Evolutionary conservation across 2,329 filamentous ascomycete genomes (phyloP).

Genomic region (Phialemoniopsis sp.): DNA sequence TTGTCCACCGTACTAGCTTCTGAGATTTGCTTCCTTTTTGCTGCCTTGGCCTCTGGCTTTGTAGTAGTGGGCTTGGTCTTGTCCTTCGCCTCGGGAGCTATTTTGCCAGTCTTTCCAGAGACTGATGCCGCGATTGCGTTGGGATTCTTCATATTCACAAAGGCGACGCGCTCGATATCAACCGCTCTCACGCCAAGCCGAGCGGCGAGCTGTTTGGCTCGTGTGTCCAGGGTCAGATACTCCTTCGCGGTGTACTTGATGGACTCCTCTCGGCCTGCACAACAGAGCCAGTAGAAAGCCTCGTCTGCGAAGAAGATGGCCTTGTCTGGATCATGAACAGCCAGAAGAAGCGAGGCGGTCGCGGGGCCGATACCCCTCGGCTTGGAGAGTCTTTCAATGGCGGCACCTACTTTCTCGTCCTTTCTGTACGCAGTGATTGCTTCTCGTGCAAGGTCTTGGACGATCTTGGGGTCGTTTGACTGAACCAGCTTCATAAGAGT

Average conservation of each 20-base stretch:
- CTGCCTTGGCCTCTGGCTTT: constrained; percentile 2
- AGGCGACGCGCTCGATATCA: constrained; percentile 68
- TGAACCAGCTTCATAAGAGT: constrained; percentile 56
- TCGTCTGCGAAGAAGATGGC: constrained; percentile 80
- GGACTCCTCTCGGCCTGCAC: constrained; percentile 37
- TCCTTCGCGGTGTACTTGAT: constrained; percentile 71
- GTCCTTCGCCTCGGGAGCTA: constrained; percentile 1
- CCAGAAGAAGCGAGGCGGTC: constrained; percentile 70
- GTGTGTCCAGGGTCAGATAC: constrained; percentile 52
- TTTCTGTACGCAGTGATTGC: constrained; percentile 35
- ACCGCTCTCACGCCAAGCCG: constrained; percentile 52
- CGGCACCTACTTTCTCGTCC: too few species aligned
- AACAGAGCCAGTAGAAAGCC: constrained; percentile 67
- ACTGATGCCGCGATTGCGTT: background rate
- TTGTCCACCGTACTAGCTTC: too few species aligned
- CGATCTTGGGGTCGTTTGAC: constrained; percentile 50
- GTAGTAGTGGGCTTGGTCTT: background rate
- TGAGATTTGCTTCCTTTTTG: background rate
- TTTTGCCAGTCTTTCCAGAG: too few species aligned
- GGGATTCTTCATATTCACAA: constrained; percentile 53
- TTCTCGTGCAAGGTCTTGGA: constrained; percentile 43
- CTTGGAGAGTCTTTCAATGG: constrained; percentile 39
- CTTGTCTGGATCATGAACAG: constrained; percentile 53
- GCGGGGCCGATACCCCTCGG: constrained; percentile 76
- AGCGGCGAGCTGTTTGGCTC: constrained; percentile 34